Base-by-base conservation (phyloP, 306 rosid genomes). In the Glycine latifolia region DNA sequence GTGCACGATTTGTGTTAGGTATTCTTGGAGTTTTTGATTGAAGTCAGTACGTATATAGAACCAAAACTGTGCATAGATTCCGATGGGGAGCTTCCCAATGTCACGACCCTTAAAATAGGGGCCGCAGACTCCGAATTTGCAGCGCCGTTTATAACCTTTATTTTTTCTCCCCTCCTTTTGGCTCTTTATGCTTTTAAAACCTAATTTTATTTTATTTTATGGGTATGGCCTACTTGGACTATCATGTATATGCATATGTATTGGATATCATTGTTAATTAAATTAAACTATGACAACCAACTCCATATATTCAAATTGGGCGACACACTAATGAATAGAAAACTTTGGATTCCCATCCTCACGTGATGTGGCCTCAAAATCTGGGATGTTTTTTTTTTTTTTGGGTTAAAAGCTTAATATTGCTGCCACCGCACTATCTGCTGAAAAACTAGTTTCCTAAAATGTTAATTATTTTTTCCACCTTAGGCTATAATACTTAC, bases 351-450 rank as follows among this genome's bases (percentile, higher is more conserved):
- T 92, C 90, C 86, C 76, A 73, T 80, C 71, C 87, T 86, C 98
- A 91, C 96, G 97, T 92, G 97, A 67, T 78, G 65, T 82, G 41
- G 75, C 94, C 96, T 94, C 97, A 87, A 94, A 91, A 92, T 87
- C 85, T 75, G 98, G 92, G 90, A 91, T 86, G 77, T 67, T 92
- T 87, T 72, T 69, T 46, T 47, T 7, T 47, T 81, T 71, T 75
- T 39, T 87, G 77, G 49, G 67, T 79, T 73, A 62, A 90, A 89
- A 82, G 88, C 71, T 77, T 52, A 26, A 26, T 47, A 15, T 49
- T 87, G 81, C 86, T 79, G 79, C 89, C 73, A 85, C 79, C 76
- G 87, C 90, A 83, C 86, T 88, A 44, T 33, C 71, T 59, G 33
- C 65, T 59, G 80, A 59, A 76, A 83, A 47, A 76, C 12, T 76